These are phyloP conservation scores for Mycena galericulata DNA, from an alignment of 768 basidiomycete species.

Conservation along the genomic window DNA sequence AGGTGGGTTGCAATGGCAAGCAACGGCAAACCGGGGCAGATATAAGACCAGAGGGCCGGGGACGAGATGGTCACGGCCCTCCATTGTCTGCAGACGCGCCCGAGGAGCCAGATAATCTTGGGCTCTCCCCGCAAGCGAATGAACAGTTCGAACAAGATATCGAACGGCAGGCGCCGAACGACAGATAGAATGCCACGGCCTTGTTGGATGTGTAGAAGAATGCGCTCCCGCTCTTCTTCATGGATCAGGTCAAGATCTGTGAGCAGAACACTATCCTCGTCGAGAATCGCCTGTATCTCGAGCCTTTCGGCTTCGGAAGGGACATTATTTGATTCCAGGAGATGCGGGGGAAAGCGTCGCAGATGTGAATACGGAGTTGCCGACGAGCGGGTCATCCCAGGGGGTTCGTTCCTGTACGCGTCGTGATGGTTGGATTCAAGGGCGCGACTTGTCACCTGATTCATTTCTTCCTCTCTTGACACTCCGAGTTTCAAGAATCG, in stretches of 20 bases:
- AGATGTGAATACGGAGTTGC: neutral
- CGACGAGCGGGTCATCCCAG: too few species aligned
- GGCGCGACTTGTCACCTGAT: too few species aligned
- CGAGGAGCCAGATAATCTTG: neutral
- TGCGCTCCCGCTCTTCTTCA: neutral
- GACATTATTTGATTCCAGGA: neutral
- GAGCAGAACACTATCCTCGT: neutral
- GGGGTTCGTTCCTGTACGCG: too few species aligned
- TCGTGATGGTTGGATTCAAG: too few species aligned
- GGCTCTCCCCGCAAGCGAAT: neutral
- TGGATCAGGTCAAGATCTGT: neutral
- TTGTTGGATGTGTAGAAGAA: neutral
- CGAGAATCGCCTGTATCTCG: neutral
- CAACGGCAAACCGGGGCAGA: neutral
- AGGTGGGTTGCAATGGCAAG: neutral
- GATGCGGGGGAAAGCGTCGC: neutral
- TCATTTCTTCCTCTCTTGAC: too few species aligned
- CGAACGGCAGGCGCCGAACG: neutral
- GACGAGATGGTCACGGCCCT: neutral
- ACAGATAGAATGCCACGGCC: neutral
- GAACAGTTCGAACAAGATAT: constrained; percentile 1
- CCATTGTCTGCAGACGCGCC: neutral
- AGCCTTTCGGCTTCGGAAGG: neutral
- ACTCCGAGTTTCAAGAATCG: too few species aligned
- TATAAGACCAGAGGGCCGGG: neutral